phyloP scores from a whole-genome alignment of 2,329 filamentous ascomycete species.

The Fusarium sp. region DNA sequence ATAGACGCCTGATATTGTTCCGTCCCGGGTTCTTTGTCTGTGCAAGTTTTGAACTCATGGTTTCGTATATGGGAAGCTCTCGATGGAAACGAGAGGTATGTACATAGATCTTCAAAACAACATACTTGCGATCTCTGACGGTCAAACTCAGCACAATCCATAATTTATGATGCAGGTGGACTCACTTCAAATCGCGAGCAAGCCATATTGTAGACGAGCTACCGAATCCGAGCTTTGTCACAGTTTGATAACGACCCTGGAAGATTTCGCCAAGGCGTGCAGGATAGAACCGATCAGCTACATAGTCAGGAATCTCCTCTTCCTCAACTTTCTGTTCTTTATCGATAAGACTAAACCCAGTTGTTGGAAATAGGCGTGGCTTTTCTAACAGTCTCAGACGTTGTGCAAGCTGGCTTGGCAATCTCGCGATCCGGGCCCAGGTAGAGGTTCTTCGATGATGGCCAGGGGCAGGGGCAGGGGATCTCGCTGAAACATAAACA shows the following conservation, averaged over 20 bases:
- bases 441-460: no score
- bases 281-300: constrained; percentile 50
- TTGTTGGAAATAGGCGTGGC: neutral
- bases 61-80: constrained; percentile 32
- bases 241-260: constrained; percentile 47
- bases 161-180: no score
- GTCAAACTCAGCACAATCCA: neutral
- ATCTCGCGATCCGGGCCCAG: no score
- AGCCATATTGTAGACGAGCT: constrained; percentile 55
- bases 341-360: neutral
- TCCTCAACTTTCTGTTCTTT: constrained; percentile 44
- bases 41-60: neutral
- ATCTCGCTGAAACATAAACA: no score
- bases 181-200: constrained; percentile 37
- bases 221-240: constrained; percentile 55
- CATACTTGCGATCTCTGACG: constrained; percentile 40
- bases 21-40: neutral
- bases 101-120: constrained; percentile 46
- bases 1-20: constrained; percentile 33
- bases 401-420: no score
- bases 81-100: constrained; percentile 37
- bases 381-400: neutral
- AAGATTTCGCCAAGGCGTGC: constrained; percentile 51
- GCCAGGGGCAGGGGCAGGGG: no score
- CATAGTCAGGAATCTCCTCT: constrained; percentile 50